These are phyloP conservation scores for Metschnikowia anglica DNA, from an alignment of 805 yeast species.

Conservation along the genomic window DNA sequence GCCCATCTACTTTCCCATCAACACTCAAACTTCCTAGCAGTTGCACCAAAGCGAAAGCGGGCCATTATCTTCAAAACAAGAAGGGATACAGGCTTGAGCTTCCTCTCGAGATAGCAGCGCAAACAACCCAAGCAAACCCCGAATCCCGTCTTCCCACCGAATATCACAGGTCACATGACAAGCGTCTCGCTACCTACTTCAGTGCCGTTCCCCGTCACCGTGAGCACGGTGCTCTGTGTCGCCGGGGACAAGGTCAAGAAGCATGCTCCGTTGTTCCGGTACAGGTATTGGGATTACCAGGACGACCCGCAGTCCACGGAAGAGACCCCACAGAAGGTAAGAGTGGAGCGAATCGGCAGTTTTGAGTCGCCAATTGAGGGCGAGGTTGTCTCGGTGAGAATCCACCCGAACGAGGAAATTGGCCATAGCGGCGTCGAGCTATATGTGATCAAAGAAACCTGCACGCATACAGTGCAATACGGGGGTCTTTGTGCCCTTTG, in stretches of 20 bases:
- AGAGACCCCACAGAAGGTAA: conserved; percentile 40
- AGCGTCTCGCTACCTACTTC: conserved; percentile 57
- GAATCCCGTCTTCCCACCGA: too few relatives aligned
- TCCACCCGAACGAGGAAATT: conserved; percentile 61
- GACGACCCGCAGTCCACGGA: conserved; percentile 51
- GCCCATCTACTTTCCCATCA: too few relatives aligned
- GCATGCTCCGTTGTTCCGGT: conserved; percentile 56
- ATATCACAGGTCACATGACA: conserved; percentile 30
- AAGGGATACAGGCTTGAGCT: too few relatives aligned
- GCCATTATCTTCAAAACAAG: too few relatives aligned
- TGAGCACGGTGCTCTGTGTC: conserved; percentile 48
- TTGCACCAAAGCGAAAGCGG: too few relatives aligned
- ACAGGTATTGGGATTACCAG: conserved; percentile 66
- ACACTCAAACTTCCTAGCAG: too few relatives aligned
- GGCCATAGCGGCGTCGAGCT: conserved; percentile 46
- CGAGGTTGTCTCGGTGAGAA: conserved; percentile 47
- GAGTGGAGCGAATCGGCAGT: conserved; percentile 69
- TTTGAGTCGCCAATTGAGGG: conserved; percentile 88
- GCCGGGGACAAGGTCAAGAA: conserved; percentile 48
- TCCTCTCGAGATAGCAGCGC: too few relatives aligned
- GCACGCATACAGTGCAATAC: conserved; percentile 89
- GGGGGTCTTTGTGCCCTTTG: conserved; percentile 95
- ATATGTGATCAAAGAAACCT: conserved; percentile 69
- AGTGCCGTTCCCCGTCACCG: conserved; percentile 66
- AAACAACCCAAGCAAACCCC: too few relatives aligned